Percentiles rank a stretch among this genome's conserved stretches.
Conservation (phyloP, 495 filamentous ascomycete genomes). For the Neurospora sp. region DNA sequence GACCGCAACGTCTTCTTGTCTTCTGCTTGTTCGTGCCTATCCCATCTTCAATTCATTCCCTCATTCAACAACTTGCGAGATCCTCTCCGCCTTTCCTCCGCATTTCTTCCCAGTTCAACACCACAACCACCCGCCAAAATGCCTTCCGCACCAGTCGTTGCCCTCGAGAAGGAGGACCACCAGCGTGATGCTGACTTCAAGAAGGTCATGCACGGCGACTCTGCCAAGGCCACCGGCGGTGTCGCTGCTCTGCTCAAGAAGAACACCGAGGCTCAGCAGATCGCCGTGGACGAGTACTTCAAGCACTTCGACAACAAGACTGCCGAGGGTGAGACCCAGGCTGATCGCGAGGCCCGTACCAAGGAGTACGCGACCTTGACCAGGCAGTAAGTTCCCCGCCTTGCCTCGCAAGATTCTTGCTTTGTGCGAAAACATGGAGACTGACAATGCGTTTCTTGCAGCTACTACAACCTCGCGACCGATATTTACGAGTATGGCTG, state of each 20-base stretch:
- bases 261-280: constrained; percentile 69
- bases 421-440: neutral
- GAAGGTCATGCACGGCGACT: constrained; percentile 83
- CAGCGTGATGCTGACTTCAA: constrained; percentile 88
- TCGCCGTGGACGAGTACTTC: constrained; percentile 95
- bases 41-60: constrained; percentile 4
- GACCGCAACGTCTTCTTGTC: neutral
- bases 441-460: constrained; percentile 22
- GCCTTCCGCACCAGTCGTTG: constrained; percentile 44
- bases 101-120: constrained; percentile 4
- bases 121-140: constrained; percentile 34
- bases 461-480: constrained; percentile 97
- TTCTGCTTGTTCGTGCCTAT: neutral
- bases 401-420: neutral
- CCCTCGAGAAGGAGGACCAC: constrained; percentile 78
- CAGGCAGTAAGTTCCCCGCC: constrained; percentile 58
- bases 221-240: constrained; percentile 58
- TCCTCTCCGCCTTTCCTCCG: neutral
- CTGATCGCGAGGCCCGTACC: constrained; percentile 68
- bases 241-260: constrained; percentile 80
- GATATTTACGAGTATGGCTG: constrained; percentile 97
- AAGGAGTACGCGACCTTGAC: constrained; percentile 93
- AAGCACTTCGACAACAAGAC: constrained; percentile 98
- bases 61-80: neutral
- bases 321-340: constrained; percentile 71